phyloP scores from a whole-genome alignment of 805 yeast genomes.

The Wickerhamomyces ciferrii region DNA sequence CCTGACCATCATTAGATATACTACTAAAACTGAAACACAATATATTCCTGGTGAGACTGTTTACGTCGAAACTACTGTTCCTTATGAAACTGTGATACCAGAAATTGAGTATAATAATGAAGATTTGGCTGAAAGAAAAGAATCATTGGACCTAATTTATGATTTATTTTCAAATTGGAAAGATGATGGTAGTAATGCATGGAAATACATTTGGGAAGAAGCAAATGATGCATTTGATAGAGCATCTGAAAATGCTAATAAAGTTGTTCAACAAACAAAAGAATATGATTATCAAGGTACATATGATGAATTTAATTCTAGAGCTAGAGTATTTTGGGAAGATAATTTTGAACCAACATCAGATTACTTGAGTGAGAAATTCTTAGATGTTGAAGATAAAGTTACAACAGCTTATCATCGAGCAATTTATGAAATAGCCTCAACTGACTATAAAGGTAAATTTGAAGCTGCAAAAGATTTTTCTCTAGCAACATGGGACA shows the following conservation, averaged over 20 bases:
- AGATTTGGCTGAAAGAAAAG: neutral
- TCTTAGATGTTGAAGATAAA: neutral
- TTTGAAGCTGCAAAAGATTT: neutral
- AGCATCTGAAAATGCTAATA: neutral
- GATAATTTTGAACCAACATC: neutral
- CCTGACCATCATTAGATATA: constrained; percentile 9
- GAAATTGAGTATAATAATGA: neutral
- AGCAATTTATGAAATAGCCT: neutral
- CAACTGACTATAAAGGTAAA: neutral
- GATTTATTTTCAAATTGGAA: neutral
- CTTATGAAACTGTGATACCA: constrained; percentile 2
- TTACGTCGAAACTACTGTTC: constrained; percentile 4
- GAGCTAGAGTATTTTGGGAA: neutral
- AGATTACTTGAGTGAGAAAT: no score
- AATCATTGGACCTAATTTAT: neutral
- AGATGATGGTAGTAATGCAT: neutral
- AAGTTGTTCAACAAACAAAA: neutral
- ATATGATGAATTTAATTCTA: neutral
- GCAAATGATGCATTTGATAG: neutral
- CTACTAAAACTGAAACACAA: constrained; percentile 12
- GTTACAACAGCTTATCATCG: neutral
- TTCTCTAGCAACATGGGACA: neutral
- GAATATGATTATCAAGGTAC: neutral
- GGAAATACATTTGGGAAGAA: neutral
- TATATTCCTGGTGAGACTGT: constrained; percentile 8